Conservation (phyloP, 768 basidiomycete species). For the Suillus weaverae region DNA sequence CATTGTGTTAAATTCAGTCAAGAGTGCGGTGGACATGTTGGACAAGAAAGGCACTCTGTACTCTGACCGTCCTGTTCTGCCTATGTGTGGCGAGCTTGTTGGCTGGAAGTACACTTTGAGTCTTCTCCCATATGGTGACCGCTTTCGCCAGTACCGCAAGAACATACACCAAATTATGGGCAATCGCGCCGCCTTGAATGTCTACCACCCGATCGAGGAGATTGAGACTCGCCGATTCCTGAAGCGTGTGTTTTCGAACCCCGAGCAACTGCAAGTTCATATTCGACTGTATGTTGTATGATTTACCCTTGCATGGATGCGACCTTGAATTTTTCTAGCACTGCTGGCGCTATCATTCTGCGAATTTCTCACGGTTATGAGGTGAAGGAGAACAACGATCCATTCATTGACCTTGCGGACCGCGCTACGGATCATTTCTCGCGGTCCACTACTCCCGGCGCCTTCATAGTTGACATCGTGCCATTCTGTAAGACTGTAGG, state of each 20-base stretch:
- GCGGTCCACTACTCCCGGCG: constrained; percentile 45
- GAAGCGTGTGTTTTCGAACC: constrained; percentile 37
- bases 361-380: constrained; percentile 56
- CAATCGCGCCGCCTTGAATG: constrained; percentile 35
- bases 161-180: constrained; percentile 42
- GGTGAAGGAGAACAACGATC: constrained; percentile 50
- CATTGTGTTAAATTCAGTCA: constrained; percentile 52
- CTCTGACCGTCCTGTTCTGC: constrained; percentile 59
- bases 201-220: constrained; percentile 38
- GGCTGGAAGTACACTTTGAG: constrained; percentile 35
- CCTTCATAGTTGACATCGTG: constrained; percentile 50
- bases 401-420: constrained; percentile 53
- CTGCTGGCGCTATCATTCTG: constrained; percentile 54
- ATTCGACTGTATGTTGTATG: constrained; percentile 37
- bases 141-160: constrained; percentile 42
- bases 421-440: constrained; percentile 52
- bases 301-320: background rate
- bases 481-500: constrained; percentile 35
- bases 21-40: constrained; percentile 53
- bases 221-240: constrained; percentile 45
- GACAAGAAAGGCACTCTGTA: constrained; percentile 67
- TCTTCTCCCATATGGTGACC: constrained; percentile 40
- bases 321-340: constrained; percentile 26
- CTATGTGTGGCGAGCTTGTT: constrained; percentile 38
- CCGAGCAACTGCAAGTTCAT: constrained; percentile 36